A percentile compares a stretch with the other conserved stretches of the same genome.
phyloP scores from a whole-genome alignment of 441 rosid genomes.

The California macrophylla region DNA sequence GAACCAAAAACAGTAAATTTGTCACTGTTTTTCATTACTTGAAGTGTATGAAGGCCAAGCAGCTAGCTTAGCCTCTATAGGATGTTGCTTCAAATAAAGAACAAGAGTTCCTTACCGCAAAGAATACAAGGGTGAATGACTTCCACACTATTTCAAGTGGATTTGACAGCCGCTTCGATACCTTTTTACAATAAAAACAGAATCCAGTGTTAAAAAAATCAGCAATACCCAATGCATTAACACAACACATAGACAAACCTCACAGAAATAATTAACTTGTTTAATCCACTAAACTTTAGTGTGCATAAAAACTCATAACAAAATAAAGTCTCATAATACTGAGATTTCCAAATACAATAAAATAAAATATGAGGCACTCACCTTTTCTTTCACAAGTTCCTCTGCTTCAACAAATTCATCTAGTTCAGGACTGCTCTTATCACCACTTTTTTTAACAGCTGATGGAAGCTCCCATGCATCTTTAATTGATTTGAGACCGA shows the following conservation, averaged over 20 bases:
- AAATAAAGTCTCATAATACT: background rate
- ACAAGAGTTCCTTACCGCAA: constrained; percentile 59
- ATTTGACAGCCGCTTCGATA: constrained; percentile 63
- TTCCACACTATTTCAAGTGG: constrained; percentile 83
- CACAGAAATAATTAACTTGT: background rate
- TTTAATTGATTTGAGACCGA: constrained; percentile 89
- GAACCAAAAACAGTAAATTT: background rate
- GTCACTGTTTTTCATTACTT: background rate
- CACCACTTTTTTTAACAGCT: constrained; percentile 41
- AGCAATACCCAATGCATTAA: background rate
- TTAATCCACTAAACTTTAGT: background rate
- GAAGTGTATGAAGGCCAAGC: background rate
- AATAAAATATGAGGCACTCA: constrained; percentile 12
- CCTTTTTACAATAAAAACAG: constrained; percentile 29
- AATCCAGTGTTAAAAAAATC: background rate
- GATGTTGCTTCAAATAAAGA: constrained; percentile 4
- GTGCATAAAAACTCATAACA: background rate
- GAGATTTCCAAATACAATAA: background rate
- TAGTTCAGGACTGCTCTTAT: constrained; percentile 46
- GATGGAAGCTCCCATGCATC: constrained; percentile 91
- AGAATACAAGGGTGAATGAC: constrained; percentile 90
- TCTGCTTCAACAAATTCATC: constrained; percentile 85
- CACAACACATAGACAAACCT: background rate
- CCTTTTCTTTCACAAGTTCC: constrained; percentile 87
- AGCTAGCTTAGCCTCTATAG: background rate